Evolutionary conservation across 2,329 filamentous ascomycete genomes (phyloP), one percentile per base, ranked within the genome.

Genomic region (Neurospora sp.): DNA sequence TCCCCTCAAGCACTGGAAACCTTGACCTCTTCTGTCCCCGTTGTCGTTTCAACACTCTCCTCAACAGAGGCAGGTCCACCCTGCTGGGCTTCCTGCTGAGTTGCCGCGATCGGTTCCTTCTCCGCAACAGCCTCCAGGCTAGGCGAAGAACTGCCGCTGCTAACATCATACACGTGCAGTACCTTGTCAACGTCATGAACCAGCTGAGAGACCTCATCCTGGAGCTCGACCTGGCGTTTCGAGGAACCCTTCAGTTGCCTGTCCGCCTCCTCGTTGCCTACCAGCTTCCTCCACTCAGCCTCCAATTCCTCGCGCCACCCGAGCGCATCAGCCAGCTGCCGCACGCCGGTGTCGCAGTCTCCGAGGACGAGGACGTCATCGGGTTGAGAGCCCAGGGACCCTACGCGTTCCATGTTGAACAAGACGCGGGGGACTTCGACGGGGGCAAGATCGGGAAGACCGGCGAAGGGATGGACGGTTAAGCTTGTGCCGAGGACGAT

Each of bases 401-500:
- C 95, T 0, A 97, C 96, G 41, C 82, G 83, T 79, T 97, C 92
- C 80, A 90, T 86, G 78, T 99, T 99, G 79, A 99, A 92, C 23
- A 99, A 83, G 2, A 99, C 82, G 10, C 96, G 87, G 0, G 95
- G 96, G 3, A 86, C 87, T 0, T 83, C 83, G 1, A 89, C 84
- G 2, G 78, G 76, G 28, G 88, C 89, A 74, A 90, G 82, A 15
- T 85, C 81, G 0, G 95, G 94, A 67, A 98, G 82, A 66, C 88
- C 88, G 1, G 95, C 93, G 78, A 99, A 99, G 0, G 96, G 96
- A 72, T 94, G 92, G 1, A 98, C 95, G 0, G 85, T 88, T 71
- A 98, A 81, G 76, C 93, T 97, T 0, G 95, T 97, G 1, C 96
- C 96, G 83, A 97, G 89, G 28, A 97, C 86, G 68, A 98, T 90